Evolutionary conservation across 176 grass and related monocot genomes (phyloP).

Genomic region (Phyllostachys edulis): DNA sequence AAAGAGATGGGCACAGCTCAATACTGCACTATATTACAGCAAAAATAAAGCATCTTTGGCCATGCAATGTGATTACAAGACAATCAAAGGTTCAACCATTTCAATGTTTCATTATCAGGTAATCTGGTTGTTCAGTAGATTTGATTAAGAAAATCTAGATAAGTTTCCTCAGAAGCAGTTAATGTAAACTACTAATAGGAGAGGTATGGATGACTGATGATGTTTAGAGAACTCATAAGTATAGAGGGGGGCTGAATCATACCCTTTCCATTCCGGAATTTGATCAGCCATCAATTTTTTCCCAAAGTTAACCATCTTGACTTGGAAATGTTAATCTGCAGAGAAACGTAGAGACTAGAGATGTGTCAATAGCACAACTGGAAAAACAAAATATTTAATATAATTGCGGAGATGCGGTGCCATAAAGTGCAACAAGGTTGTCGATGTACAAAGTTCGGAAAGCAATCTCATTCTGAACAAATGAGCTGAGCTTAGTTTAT

Average conservation of each 20-base stretch:
- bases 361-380: slow-evolving; percentile 14
- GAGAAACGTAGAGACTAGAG: slow-evolving; percentile 5
- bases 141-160: not conserved
- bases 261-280: slow-evolving; percentile 85
- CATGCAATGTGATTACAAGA: too few relatives aligned
- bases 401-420: not conserved
- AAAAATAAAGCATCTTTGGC: not conserved
- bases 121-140: slow-evolving; percentile 10
- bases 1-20: not conserved
- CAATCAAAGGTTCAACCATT: not conserved
- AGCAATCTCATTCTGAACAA: not conserved
- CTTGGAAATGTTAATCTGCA: slow-evolving; percentile 39
- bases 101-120: slow-evolving; percentile 2
- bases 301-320: slow-evolving; percentile 90
- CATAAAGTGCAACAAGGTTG: not conserved
- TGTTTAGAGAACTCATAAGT: not conserved
- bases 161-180: not conserved
- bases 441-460: not conserved
- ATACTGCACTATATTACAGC: not conserved
- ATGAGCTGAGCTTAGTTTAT: not conserved
- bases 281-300: slow-evolving; percentile 74
- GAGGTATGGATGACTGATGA: not conserved
- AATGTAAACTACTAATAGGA: not conserved
- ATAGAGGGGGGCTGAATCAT: slow-evolving; percentile 9
- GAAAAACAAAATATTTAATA: too few relatives aligned